phyloP scores from a whole-genome alignment of 164 flowering plant species.

The Akebia trifoliata region DNA sequence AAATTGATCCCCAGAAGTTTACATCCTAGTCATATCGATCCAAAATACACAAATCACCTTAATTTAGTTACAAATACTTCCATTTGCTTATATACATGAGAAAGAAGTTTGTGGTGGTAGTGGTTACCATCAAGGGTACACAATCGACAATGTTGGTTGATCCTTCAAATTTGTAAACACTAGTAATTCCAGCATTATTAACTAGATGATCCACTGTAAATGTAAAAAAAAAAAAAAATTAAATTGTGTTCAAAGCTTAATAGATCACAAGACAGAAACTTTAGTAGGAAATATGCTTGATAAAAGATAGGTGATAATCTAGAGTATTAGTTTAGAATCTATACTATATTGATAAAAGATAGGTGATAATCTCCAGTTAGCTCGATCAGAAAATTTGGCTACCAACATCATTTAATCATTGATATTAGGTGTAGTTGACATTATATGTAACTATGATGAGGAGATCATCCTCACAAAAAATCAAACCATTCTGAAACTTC shows the following conservation, averaged over 20 bases:
- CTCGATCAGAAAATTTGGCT: too few relatives aligned
- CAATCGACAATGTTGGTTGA: slow-evolving; percentile 15
- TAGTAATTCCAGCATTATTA: slow-evolving; percentile 49
- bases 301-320: too few relatives aligned
- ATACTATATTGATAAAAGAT: too few relatives aligned
- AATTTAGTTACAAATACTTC: background rate
- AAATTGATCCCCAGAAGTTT: slow-evolving; percentile 60
- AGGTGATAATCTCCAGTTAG: too few relatives aligned
- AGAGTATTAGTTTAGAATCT: too few relatives aligned
- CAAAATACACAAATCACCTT: background rate
- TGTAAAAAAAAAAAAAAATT: background rate
- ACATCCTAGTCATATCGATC: slow-evolving; percentile 30
- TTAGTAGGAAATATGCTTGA: too few relatives aligned
- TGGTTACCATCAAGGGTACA: slow-evolving; percentile 41
- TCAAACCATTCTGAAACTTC: too few relatives aligned
- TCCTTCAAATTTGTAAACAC: slow-evolving; percentile 37
- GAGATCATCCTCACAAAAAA: too few relatives aligned
- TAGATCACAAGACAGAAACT: background rate
- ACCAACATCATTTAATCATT: too few relatives aligned
- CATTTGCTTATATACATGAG: too few relatives aligned
- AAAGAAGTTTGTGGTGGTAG: background rate
- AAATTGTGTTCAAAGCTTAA: background rate
- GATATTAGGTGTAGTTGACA: too few relatives aligned
- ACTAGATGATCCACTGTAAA: slow-evolving; percentile 70
- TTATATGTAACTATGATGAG: too few relatives aligned